Conservation (phyloP, 371 early-diverging fungal species). For the Zancudomyces culisetae region DNA sequence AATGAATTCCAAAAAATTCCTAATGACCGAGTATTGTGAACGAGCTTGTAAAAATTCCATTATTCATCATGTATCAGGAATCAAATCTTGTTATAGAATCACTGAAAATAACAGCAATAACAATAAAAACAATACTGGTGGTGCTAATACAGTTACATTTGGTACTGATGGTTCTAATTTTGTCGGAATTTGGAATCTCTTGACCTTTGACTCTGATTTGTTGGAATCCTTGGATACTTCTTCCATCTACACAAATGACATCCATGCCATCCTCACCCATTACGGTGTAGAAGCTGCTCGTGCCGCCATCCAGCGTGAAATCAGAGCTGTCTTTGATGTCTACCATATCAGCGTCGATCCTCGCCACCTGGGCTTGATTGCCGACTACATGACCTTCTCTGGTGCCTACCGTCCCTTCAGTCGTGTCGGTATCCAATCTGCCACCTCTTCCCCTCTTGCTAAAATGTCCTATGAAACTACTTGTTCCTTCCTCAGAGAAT, state of each 20-base stretch:
- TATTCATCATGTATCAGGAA: constrained; percentile 71
- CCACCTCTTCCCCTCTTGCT: constrained; percentile 70
- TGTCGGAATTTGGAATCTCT: constrained; percentile 77
- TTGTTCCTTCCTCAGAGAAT: constrained; percentile 78
- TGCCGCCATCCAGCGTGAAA: constrained; percentile 86
- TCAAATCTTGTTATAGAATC: constrained; percentile 31
- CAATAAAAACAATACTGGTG: constrained; percentile 50
- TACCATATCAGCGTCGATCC: constrained; percentile 94
- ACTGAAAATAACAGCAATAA: constrained; percentile 10
- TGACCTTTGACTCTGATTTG: too few species aligned
- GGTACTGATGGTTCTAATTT: constrained; percentile 56
- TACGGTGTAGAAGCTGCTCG: constrained; percentile 99
- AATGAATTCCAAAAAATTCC: constrained; percentile 72
- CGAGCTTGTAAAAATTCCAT: constrained; percentile 40
- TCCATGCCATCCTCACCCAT: constrained; percentile 72
- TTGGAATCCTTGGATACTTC: too few species aligned
- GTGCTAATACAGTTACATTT: constrained; percentile 4
- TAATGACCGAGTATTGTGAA: constrained; percentile 80
- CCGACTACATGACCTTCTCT: constrained; percentile 98
- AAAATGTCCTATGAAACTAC: constrained; percentile 97
- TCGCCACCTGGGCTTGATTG: constrained; percentile 92
- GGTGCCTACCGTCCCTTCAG: constrained; percentile 96
- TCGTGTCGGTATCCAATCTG: constrained; percentile 80
- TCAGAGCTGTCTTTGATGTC: constrained; percentile 87
- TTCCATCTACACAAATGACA: constrained; percentile 96